These are phyloP conservation scores for Posidonia australis DNA, from an alignment of 106 monocot species.

Conservation along the genomic window DNA sequence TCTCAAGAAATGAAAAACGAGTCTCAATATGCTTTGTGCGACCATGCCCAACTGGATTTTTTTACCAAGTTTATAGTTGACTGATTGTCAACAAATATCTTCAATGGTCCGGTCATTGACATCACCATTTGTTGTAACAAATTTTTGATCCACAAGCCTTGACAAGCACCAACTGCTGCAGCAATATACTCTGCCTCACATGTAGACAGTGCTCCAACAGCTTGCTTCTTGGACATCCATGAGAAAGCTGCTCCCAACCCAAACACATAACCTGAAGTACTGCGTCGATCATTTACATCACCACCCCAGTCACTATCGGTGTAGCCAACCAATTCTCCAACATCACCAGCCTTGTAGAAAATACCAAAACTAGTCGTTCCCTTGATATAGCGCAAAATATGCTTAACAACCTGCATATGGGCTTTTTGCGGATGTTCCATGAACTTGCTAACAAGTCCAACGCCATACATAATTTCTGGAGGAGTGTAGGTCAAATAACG, in stretches of 20 bases:
- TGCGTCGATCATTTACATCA: not conserved
- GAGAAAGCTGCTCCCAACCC: not conserved
- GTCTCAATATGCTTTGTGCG: not conserved
- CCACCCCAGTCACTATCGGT: not conserved
- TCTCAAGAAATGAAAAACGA: not conserved
- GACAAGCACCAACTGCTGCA: not conserved
- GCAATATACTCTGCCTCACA: not conserved
- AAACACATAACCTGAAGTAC: not conserved
- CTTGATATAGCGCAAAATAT: not conserved
- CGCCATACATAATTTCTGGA: conserved; percentile 1
- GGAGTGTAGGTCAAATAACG: conserved; percentile 2
- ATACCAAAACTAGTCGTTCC: not conserved
- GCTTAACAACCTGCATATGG: not conserved
- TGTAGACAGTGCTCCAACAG: not conserved
- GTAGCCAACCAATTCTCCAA: not conserved
- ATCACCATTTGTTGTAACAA: not conserved
- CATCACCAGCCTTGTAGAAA: not conserved
- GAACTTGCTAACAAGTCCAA: conserved; percentile 1
- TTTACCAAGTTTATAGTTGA: not conserved
- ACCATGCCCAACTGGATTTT: not conserved
- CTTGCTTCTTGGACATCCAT: not conserved
- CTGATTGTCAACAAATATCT: not conserved
- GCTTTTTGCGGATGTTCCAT: not conserved
- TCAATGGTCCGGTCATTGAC: not conserved
- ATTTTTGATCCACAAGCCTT: not conserved